Evolutionary conservation across 2,329 filamentous ascomycete species (phyloP), one percentile per base, ranked within the genome.

Genomic region (Aspergillus ibericus): DNA sequence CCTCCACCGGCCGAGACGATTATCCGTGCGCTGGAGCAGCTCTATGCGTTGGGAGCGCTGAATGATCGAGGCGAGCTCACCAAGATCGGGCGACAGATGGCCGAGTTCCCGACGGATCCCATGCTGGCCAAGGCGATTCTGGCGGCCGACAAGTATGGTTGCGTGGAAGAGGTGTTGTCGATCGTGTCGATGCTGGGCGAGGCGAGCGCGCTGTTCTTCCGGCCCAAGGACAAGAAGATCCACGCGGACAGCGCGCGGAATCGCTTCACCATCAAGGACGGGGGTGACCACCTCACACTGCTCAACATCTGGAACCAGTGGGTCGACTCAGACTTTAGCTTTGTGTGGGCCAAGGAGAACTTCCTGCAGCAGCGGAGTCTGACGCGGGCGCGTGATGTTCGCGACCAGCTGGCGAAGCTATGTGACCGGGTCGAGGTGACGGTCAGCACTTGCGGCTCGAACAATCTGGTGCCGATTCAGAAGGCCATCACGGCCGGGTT

Each of bases 221-320:
- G 92, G 0, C 93, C 95, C 18, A 96, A 97, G 72, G 93, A 99
- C 78, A 97, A 98, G 81, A 96, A 96, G 74, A 89, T 97, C 27
- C 91, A 97, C 70, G 95, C 95, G 12, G 93, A 99, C 74, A 91
- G 90, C 61, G 95, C 95, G 0, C 87, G 92, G 13, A 88, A 89
- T 35, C 86, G 93, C 1, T 98, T 98, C 77, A 96, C 92, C 0
- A 82, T 93, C 72, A 91, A 92, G 67, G 92, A 96, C 61, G 93
- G 93, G 35, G 95, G 95, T 42, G 95, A 99, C 72, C 91, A 96
- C 68, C 73, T 95, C 5, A 92, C 91, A 0, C 84, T 96, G 1
- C 85, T 98, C 49, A 96, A 96, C 70, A 89, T 99, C 67, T 99
- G 89, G 87, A 93, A 95, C 68, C 91, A 96, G 73, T 99, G 92